phyloP scores from a whole-genome alignment of 225 moss, liverwort and hornwort species.

The Lunularia cruciata region DNA sequence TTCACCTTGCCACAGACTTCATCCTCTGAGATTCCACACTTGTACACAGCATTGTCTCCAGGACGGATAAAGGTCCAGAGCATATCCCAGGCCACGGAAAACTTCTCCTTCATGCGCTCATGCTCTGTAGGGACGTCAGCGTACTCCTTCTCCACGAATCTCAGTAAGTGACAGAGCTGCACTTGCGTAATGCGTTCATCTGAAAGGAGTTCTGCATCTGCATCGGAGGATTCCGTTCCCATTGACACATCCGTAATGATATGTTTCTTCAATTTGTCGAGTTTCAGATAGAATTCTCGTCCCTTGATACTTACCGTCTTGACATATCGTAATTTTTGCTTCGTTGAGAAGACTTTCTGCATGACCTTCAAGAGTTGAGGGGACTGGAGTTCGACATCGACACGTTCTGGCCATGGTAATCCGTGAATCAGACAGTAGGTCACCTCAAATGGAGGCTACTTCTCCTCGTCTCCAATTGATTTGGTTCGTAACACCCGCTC shows the following conservation, averaged over 20 bases:
- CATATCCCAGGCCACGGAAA: neutral
- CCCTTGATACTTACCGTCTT: neutral
- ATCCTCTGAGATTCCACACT: neutral
- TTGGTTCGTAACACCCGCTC: neutral
- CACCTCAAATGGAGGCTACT: slow-evolving; percentile 12
- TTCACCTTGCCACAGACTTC: slow-evolving; percentile 11
- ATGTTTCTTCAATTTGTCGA: neutral
- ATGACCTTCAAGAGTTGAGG: neutral
- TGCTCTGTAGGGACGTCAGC: neutral
- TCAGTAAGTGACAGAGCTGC: slow-evolving; percentile 4
- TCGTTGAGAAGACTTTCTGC: neutral
- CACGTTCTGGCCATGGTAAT: slow-evolving; percentile 1
- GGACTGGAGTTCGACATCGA: neutral
- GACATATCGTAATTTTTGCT: neutral
- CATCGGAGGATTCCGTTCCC: neutral
- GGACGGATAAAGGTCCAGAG: slow-evolving; percentile 8
- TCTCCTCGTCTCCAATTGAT: neutral
- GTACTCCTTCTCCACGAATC: slow-evolving; percentile 4
- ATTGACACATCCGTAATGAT: neutral
- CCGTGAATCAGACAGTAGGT: neutral
- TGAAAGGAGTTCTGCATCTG: no score
- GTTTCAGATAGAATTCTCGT: slow-evolving; percentile 7
- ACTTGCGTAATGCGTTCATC: neutral
- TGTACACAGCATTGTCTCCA: slow-evolving; percentile 8
- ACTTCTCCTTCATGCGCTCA: neutral